A percentile compares a stretch with the other conserved stretches of the same genome.
These are phyloP conservation scores for Phytopythium mirpurense DNA, from an alignment of 352 stramenopile species.

Conservation along the genomic window DNA sequence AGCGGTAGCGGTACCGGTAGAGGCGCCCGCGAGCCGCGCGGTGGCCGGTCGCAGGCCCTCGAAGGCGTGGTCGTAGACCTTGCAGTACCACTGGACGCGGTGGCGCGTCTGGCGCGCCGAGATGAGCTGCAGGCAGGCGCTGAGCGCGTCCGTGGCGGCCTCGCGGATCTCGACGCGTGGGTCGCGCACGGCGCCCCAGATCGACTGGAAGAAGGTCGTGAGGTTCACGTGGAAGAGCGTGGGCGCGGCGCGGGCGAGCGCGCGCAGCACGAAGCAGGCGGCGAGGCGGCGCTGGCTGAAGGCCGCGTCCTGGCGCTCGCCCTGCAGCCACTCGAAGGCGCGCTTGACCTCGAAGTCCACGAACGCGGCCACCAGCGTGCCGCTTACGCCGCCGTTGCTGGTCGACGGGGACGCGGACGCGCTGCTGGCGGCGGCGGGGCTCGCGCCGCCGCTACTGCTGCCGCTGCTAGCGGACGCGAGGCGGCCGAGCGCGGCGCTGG, in stretches of 20 bases:
- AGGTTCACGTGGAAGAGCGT: constrained; percentile 91
- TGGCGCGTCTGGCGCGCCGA: constrained; percentile 73
- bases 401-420: not conserved
- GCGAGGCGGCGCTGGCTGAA: constrained; percentile 74
- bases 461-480: constrained; percentile 46
- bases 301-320: constrained; percentile 55
- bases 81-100: constrained; percentile 90
- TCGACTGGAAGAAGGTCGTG: constrained; percentile 91
- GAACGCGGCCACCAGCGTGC: constrained; percentile 84
- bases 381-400: constrained; percentile 50
- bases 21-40: constrained; percentile 8
- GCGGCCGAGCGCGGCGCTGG: constrained; percentile 73
- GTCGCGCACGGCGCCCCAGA: constrained; percentile 84
- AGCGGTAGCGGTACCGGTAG: constrained; percentile 3
- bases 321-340: constrained; percentile 87
- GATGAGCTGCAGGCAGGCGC: constrained; percentile 86
- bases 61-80: constrained; percentile 89
- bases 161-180: constrained; percentile 72
- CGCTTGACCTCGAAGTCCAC: constrained; percentile 92
- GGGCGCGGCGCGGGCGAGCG: constrained; percentile 81
- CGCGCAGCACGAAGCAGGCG: constrained; percentile 82
- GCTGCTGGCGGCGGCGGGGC: not conserved
- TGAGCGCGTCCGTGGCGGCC: constrained; percentile 77
- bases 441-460: not conserved
- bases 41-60: constrained; percentile 43